These are phyloP conservation scores for Saccharata proteae DNA, from an alignment of 2,329 filamentous ascomycete genomes.

Conservation along the genomic window DNA sequence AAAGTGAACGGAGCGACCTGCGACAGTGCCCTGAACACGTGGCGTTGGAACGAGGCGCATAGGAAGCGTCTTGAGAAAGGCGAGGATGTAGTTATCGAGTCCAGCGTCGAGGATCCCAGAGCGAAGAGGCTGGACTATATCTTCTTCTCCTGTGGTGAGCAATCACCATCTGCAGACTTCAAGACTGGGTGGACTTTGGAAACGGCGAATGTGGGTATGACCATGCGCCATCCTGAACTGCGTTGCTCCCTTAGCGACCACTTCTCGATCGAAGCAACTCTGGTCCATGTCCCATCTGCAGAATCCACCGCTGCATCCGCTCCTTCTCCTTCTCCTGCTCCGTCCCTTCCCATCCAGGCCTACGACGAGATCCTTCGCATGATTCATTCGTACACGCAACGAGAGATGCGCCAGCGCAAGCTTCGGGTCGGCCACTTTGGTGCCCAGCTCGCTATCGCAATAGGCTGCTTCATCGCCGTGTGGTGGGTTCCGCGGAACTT, in stretches of 20 bases:
- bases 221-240: constrained; percentile 65
- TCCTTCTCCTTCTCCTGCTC: no score
- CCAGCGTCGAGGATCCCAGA: constrained; percentile 52
- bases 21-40: constrained; percentile 78
- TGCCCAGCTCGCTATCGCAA: constrained; percentile 50
- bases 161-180: constrained; percentile 15
- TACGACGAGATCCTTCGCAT: constrained; percentile 66
- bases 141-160: constrained; percentile 46
- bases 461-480: constrained; percentile 66
- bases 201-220: constrained; percentile 64
- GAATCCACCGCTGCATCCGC: no score
- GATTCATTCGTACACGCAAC: constrained; percentile 53
- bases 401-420: constrained; percentile 60
- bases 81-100: constrained; percentile 51
- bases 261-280: constrained; percentile 76
- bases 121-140: constrained; percentile 94
- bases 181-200: constrained; percentile 55
- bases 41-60: constrained; percentile 70
- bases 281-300: no score
- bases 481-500: constrained; percentile 76
- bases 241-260: constrained; percentile 87
- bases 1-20: constrained; percentile 75
- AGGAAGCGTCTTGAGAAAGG: constrained; percentile 57
- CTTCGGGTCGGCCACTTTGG: constrained; percentile 66
- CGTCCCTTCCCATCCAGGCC: constrained; percentile 36